phyloP scores from a whole-genome alignment of 1,139 yeast species.

The Pichiaceae sp. region DNA sequence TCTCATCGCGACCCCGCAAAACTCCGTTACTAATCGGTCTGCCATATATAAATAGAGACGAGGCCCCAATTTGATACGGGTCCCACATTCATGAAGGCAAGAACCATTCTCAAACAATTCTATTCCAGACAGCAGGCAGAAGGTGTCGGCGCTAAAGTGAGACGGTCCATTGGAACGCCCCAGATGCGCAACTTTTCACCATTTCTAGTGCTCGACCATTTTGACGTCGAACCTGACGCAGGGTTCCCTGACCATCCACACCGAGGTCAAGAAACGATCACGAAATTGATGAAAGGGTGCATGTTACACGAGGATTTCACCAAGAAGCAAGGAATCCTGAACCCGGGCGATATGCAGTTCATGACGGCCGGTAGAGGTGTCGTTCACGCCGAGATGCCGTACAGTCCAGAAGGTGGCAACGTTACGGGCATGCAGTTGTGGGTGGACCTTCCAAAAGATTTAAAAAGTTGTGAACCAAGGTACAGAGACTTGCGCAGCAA shows the following conservation, averaged over 20 bases:
- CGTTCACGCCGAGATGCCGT: constrained; percentile 84
- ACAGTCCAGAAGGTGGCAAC: constrained; percentile 45
- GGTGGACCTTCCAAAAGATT: constrained; percentile 76
- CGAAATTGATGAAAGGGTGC: constrained; percentile 65
- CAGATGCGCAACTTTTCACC: constrained; percentile 70
- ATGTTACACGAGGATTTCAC: constrained; percentile 91
- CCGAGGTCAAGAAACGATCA: constrained; percentile 83
- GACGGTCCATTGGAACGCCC: constrained; percentile 72
- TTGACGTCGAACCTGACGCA: constrained; percentile 42
- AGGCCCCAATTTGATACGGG: too few relatives aligned
- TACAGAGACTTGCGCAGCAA: constrained; percentile 68
- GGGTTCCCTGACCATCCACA: constrained; percentile 96
- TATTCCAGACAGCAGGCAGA: constrained; percentile 71
- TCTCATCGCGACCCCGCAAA: background rate
- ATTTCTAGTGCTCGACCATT: constrained; percentile 79
- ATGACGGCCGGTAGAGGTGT: constrained; percentile 94
- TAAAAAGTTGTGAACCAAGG: constrained; percentile 66
- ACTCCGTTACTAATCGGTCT: too few relatives aligned
- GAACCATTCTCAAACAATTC: constrained; percentile 53
- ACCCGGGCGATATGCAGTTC: constrained; percentile 84
- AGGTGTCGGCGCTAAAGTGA: constrained; percentile 81
- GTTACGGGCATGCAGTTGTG: constrained; percentile 79
- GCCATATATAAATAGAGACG: too few relatives aligned
- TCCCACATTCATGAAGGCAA: constrained; percentile 11
- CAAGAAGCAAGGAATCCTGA: constrained; percentile 68